phyloP scores from a whole-genome alignment of 495 filamentous ascomycete species.

The Talaromyces stipitatus region DNA sequence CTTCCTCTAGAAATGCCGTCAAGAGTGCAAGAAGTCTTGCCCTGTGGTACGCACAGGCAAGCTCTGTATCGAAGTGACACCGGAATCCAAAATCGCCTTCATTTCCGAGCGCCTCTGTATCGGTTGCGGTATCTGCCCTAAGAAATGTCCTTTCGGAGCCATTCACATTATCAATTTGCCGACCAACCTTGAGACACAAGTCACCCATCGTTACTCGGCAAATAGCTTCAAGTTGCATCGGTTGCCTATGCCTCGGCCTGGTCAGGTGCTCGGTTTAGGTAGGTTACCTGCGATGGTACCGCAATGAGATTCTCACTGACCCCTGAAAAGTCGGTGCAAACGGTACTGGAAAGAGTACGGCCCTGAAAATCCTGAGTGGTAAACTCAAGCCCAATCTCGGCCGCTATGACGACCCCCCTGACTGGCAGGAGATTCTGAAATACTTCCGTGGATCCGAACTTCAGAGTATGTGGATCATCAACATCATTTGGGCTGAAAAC shows the following conservation, averaged over 20 bases:
- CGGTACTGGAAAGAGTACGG: slow-evolving; percentile 99
- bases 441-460: slow-evolving; percentile 96
- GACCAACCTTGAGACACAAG: slow-evolving; percentile 94
- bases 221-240: slow-evolving; percentile 99
- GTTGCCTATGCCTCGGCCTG: slow-evolving; percentile 88
- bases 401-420: slow-evolving; percentile 88
- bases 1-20: slow-evolving; percentile 69
- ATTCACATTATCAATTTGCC: slow-evolving; percentile 99
- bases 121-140: slow-evolving; percentile 97
- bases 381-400: slow-evolving; percentile 98
- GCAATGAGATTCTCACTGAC: background rate
- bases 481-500: background rate
- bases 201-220: slow-evolving; percentile 96
- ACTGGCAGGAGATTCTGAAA: slow-evolving; percentile 98
- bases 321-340: slow-evolving; percentile 75
- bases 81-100: slow-evolving; percentile 92
- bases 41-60: slow-evolving; percentile 97
- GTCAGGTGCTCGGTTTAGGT: slow-evolving; percentile 83
- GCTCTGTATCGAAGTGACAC: slow-evolving; percentile 89
- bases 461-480: slow-evolving; percentile 59
- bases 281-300: background rate
- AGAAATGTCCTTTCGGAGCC: slow-evolving; percentile 98
- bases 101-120: slow-evolving; percentile 94
- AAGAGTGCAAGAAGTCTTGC: slow-evolving; percentile 99
- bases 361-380: slow-evolving; percentile 93